Base-by-base conservation (phyloP, 1,139 yeast species). In the Sugiyamaella neomexicana region DNA sequence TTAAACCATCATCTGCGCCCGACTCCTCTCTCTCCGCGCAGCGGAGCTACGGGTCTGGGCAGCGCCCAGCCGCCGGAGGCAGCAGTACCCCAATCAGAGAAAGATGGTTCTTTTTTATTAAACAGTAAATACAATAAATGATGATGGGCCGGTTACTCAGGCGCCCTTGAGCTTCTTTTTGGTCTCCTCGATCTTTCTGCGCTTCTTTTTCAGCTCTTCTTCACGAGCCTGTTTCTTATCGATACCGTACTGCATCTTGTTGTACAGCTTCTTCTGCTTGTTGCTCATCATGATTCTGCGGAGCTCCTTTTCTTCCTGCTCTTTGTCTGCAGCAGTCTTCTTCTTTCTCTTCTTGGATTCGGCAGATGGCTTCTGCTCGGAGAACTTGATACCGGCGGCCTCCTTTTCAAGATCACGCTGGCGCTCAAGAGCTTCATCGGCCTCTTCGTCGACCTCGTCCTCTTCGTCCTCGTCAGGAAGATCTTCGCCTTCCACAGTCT, bases 241-340 rank as follows among this genome's bases (percentile, higher is more conserved):
- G 66, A 87, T 83, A 57, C 96, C 95, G 70, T 89, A 85, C 77
- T 89, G 95, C 95, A 93, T 89, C 85, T 89, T 89, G 77, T 87
- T 86, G 79, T 93, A 93, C 64, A 91, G 80, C 74, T 89, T 89
- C 79, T 91, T 87, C 76, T 93, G 96, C 74, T 91, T 93, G 77
- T 90, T 91, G 64, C 95, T 81, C 98, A 93, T 91, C 99, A 93
- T 93, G 70, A 90, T 89, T 81, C 83, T 86, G 76, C 86, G 87
- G 74, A 89, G 80, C 63, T 89, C 95, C 74, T 87, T 86, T 68
- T 86, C 95, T 74, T 87, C 96, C 56, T 83, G 86, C 60, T 80
- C 89, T 56, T 73, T 66, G 60, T 74, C 76, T n/a, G 58, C 60
- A 50, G 60, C 55, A 36, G 61, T 54, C 54, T 59, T 65, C 65